These are phyloP conservation scores for Schizochytrium sp. DNA, from an alignment of 108 stramenopile genomes.

Conservation along the genomic window DNA sequence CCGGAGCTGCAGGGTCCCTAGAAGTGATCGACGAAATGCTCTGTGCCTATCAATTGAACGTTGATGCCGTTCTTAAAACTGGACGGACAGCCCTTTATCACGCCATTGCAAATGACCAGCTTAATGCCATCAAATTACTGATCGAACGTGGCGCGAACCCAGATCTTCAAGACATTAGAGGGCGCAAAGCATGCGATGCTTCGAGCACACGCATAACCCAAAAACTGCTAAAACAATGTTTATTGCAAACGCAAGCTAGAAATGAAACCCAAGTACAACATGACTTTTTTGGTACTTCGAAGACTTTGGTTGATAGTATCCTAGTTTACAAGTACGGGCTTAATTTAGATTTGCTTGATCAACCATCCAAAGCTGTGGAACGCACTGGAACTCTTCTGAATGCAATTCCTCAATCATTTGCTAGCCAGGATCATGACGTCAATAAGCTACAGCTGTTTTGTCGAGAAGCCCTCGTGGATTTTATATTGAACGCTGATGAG, in stretches of 20 bases:
- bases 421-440: too few relatives aligned
- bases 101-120: neutral
- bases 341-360: neutral
- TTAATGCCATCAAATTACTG: neutral
- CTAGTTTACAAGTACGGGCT: neutral
- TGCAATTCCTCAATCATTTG: neutral
- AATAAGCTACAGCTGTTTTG: constrained; percentile 14
- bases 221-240: neutral
- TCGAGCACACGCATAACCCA: neutral
- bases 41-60: neutral
- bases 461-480: neutral
- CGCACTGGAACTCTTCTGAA: too few relatives aligned
- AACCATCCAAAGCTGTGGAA: neutral
- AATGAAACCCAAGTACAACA: neutral
- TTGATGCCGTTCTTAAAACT: neutral
- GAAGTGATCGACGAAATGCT: neutral
- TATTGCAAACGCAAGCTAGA: neutral
- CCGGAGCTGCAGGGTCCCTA: neutral
- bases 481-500: neutral
- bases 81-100: constrained; percentile 29
- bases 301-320: neutral
- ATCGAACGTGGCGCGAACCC: constrained; percentile 45
- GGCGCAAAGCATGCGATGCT: neutral
- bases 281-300: neutral
- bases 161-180: neutral